phyloP scores from a whole-genome alignment of 2,329 filamentous ascomycete genomes.

The Fusarium xylarioides region DNA sequence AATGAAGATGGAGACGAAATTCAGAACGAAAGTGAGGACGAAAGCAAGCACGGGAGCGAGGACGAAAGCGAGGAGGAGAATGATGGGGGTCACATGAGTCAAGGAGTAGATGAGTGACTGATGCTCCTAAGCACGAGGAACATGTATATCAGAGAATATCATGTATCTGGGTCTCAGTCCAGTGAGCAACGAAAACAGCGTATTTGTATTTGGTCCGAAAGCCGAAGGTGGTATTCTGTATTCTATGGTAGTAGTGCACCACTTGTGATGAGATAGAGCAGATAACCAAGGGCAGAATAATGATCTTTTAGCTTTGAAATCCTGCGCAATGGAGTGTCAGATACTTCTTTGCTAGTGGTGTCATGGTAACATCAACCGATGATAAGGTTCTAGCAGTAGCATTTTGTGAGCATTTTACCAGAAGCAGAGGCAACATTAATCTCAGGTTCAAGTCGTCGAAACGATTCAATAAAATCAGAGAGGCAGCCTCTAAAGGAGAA shows the following conservation, averaged over 20 bases:
- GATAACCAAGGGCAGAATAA: not conserved
- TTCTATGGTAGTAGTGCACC: not conserved
- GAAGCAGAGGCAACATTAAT: accelerated
- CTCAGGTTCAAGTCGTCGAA: accelerated
- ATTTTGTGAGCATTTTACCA: not conserved
- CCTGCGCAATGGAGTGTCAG: accelerated
- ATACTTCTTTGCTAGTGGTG: not conserved
- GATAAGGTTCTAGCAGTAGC: not conserved
- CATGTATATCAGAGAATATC: not conserved
- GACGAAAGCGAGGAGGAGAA: not conserved
- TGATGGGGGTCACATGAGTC: not conserved
- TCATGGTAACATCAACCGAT: accelerated
- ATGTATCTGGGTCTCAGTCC: not conserved
- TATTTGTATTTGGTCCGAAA: not conserved
- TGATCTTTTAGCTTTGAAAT: accelerated
- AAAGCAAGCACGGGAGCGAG: too few relatives aligned
- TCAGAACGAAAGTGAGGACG: not conserved
- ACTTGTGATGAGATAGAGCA: not conserved
- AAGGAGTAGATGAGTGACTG: not conserved
- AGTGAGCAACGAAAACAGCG: not conserved
- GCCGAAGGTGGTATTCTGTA: not conserved
- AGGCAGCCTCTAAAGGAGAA: accelerated
- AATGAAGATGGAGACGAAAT: not conserved
- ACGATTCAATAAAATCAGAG: not conserved
- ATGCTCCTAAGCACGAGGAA: not conserved